These are phyloP conservation scores for Penicillium aurantiogriseum DNA, from an alignment of 2,329 filamentous ascomycete species.

Conservation along the genomic window DNA sequence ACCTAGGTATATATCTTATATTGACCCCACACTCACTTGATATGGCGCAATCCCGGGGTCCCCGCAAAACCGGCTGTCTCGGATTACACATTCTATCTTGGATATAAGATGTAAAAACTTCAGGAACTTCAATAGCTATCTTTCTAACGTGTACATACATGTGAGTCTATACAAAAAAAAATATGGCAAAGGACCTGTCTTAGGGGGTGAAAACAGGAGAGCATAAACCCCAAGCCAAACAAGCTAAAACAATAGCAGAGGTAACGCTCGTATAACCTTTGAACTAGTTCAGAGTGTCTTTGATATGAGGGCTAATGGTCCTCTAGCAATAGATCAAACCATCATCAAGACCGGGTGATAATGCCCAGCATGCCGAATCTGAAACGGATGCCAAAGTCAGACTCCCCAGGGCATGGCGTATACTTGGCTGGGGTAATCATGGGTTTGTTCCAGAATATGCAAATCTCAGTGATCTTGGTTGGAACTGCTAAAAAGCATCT, in stretches of 20 bases:
- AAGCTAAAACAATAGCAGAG: not conserved
- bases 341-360: not conserved
- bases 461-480: conserved; percentile 27
- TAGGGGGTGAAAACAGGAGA: not conserved
- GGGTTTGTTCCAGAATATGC: not conserved
- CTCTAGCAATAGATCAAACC: not conserved
- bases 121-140: not conserved
- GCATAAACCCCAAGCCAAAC: not conserved
- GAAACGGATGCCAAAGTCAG: not conserved
- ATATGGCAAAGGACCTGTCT: not conserved
- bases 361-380: not conserved
- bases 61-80: conserved; percentile 6
- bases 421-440: not conserved
- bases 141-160: conserved; percentile 1
- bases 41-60: conserved; percentile 9
- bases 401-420: not conserved
- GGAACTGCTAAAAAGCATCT: conserved; percentile 51
- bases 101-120: not conserved
- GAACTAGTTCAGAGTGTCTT: not conserved
- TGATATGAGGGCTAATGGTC: not conserved
- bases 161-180: not conserved
- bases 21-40: not conserved
- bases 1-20: not conserved
- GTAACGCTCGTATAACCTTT: not conserved
- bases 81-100: not conserved